phyloP scores from a whole-genome alignment of 768 basidiomycete genomes.

The Basidioascus undulatus region DNA sequence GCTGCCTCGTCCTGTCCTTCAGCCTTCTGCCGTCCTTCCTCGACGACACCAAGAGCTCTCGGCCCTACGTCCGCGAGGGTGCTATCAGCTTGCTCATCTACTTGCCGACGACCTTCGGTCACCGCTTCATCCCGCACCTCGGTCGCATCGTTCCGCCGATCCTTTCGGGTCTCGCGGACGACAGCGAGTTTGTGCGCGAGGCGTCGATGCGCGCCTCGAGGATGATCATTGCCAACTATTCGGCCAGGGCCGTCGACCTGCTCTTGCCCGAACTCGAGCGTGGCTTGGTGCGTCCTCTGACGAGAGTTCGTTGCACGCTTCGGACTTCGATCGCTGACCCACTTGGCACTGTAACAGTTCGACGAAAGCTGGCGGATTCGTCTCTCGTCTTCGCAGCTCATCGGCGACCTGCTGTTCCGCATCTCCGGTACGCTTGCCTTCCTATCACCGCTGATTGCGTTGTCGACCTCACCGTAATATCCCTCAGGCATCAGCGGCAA shows the following conservation, averaged over 20 bases:
- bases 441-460: too few relatives aligned
- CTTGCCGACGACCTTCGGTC: conserved; percentile 84
- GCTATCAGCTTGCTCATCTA: conserved; percentile 96
- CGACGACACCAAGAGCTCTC: conserved; percentile 63
- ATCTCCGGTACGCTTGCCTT: too few relatives aligned
- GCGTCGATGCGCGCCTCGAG: conserved; percentile 96
- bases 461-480: too few relatives aligned
- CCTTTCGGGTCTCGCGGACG: conserved; percentile 67
- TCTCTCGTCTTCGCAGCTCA: background rate
- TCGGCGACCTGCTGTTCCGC: conserved; percentile 39
- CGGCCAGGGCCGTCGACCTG: conserved; percentile 70
- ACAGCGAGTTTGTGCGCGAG: conserved; percentile 84
- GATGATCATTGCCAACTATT: conserved; percentile 92
- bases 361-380: conserved; percentile 86
- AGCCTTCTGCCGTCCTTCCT: conserved; percentile 83
- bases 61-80: conserved; percentile 81
- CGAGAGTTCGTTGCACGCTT: too few relatives aligned
- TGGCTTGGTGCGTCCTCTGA: too few relatives aligned
- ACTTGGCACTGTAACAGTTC: too few relatives aligned
- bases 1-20: too few relatives aligned
- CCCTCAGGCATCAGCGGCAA: conserved; percentile 92
- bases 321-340: too few relatives aligned
- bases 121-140: conserved; percentile 84
- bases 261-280: conserved; percentile 78
- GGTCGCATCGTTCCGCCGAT: conserved; percentile 86